Evolutionary conservation across 495 filamentous ascomycete species (phyloP), one percentile per base, ranked within the genome.

Genomic region (Xylaria flabelliformis): DNA sequence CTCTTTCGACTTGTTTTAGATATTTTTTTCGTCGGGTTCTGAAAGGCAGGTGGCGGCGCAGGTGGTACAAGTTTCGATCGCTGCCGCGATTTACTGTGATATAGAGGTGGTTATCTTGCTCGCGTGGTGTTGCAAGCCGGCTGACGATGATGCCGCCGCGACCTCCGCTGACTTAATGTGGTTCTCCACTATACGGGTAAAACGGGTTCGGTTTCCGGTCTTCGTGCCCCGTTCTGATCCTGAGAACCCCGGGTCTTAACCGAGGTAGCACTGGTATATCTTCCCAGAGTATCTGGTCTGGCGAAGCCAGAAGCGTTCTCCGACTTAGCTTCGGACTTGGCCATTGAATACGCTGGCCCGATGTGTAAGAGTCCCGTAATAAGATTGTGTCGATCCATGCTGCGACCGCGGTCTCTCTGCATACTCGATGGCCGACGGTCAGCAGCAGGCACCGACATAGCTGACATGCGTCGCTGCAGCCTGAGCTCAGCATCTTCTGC

Each of bases 401-500:
- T 80, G 12, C 70, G 72, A 34, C 76, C 75, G 8, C 77, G 70
- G 41, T 75, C 73, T 42, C 77, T 73, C 19, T 71, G 63, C 24
- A 64, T 46, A 55, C 75, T 76, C 17, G 74, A 32, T 7, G 69
- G 65, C 8, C 74, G 67, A 69, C 66, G 58, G 36, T 70, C 39
- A 19, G 53, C 44, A 69, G 72, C 53, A 59, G 64, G 81, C 12
- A 84, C 76, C 24, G 88, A 89, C 26, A 87, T 74, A 71, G 83
- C 88, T 0, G 91, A 90, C 13, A 81, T 73, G 32, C 87, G 85
- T 36, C 89, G 83, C 42, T 87, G 83, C 77, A 90, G 80, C 58
- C 88, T 82, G 29, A 82, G 76, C 51, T 89, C 86, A 0, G 85
- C 86, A 55, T 92, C 88, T 8, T 83, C 86, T 7, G 87, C 87